Base-by-base conservation (phyloP, 768 basidiomycete genomes). In the Krasilnikovozyma curviuscula region DNA sequence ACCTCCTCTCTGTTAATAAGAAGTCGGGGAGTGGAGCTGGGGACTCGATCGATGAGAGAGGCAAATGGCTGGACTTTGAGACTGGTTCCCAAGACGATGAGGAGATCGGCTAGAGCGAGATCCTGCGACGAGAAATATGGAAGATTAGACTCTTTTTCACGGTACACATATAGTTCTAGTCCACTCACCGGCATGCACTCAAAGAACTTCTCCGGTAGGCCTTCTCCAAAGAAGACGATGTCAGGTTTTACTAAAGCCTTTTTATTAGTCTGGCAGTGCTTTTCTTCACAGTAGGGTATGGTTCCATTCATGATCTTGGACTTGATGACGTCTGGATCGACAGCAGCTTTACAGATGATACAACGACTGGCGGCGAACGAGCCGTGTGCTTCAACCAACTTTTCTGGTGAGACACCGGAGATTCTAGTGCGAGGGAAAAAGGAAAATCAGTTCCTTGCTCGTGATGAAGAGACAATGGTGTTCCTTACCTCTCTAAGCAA, bases 341-440 rank as follows among this genome's bases (percentile, higher is more conserved):
- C 84, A 0, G 68, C 59, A 2, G 61, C 58, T 38, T 68, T 54
- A 62, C 93, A 98, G 7, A 75, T 68, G 14, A 95, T 75, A 55
- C 93, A 98, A 44, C 75, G 70, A 46, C 91, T 83, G 1, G 70
- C 66, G 0, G 91, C 91, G 56, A 97, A 98, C 55, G 83, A 88
- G 3, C 91, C 93, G 59, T 98, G 93, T 0, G 93, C 93, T 66
- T 97, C 91, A 40, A 97, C 71, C n/a, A n/a, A n/a, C n/a, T n/a
- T n/a, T n/a, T n/a, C n/a, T n/a, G n/a, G n/a, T n/a, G n/a, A n/a
- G n/a, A n/a, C n/a, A n/a, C n/a, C n/a, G n/a, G n/a, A n/a, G n/a
- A n/a, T n/a, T n/a, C n/a, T n/a, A n/a, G n/a, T n/a, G n/a, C n/a
- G n/a, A n/a, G n/a, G n/a, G n/a, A n/a, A n/a, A n/a, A n/a, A n/a